Evolutionary conservation across 2,329 filamentous ascomycete species (phyloP).

Genomic region (Ceratocystiopsis sp.): DNA sequence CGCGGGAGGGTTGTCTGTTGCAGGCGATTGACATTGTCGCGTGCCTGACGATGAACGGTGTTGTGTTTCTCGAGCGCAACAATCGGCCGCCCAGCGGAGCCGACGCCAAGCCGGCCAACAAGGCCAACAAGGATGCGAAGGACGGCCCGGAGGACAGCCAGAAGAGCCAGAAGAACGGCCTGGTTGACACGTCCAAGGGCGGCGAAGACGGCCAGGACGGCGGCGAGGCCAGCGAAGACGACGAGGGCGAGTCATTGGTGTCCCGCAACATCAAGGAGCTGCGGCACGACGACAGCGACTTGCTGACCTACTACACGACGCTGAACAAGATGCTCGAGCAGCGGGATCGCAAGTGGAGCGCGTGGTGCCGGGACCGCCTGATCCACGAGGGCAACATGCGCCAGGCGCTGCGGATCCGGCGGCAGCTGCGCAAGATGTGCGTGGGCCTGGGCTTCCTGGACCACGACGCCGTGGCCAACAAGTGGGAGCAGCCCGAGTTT

Average conservation of each 20-base stretch:
- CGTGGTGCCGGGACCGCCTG: conserved; percentile 41
- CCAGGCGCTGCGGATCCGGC: conserved; percentile 43
- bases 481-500: conserved; percentile 36
- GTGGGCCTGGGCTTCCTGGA: conserved; percentile 31
- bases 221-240: conserved; percentile 18
- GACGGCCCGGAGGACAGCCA: too few relatives aligned
- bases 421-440: conserved; percentile 41
- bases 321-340: conserved; percentile 45
- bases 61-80: too few relatives aligned
- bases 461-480: conserved; percentile 14
- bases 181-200: conserved; percentile 23
- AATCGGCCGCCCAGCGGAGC: too few relatives aligned
- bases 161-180: conserved; percentile 36
- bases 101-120: too few relatives aligned
- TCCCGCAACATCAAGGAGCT: conserved; percentile 38
- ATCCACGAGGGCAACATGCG: conserved; percentile 44
- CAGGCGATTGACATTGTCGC: conserved; percentile 75
- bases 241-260: conserved; percentile 24
- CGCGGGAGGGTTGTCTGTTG: conserved; percentile 53
- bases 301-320: conserved; percentile 46
- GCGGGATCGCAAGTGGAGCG: conserved; percentile 29
- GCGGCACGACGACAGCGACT: conserved; percentile 43
- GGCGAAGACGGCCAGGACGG: conserved; percentile 30
- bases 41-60: conserved; percentile 31
- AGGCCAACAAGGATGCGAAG: too few relatives aligned